These are phyloP conservation scores for Neopestalotiopsis clavispora DNA, from an alignment of 2,329 filamentous ascomycete genomes.

Conservation along the genomic window DNA sequence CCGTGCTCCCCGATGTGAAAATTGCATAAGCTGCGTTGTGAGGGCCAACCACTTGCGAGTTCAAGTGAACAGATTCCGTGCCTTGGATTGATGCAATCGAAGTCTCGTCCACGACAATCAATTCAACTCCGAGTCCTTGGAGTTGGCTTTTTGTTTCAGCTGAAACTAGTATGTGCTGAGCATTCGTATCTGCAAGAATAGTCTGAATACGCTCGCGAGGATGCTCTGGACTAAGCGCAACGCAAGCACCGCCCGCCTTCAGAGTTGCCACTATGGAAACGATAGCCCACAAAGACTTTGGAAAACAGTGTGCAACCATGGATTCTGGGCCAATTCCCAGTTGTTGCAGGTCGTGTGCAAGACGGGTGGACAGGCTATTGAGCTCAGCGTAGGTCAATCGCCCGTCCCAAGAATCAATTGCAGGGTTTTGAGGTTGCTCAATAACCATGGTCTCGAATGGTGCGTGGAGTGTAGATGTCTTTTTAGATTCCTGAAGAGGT, in stretches of 20 bases:
- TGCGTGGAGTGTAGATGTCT: conserved; percentile 4
- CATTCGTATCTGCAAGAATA: conserved; percentile 32
- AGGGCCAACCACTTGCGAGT: background rate
- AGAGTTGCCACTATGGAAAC: conserved; percentile 39
- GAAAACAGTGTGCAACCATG: conserved; percentile 39
- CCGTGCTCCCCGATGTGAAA: conserved; percentile 19
- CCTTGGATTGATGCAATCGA: background rate
- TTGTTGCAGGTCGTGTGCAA: conserved; percentile 28
- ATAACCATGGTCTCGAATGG: background rate
- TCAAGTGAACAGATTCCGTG: background rate
- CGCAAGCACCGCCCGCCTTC: conserved; percentile 38
- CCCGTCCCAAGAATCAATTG: conserved; percentile 36
- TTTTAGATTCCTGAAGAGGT: background rate
- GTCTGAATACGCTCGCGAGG: conserved; percentile 39
- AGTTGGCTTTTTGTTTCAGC: background rate
- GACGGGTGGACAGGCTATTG: conserved; percentile 26
- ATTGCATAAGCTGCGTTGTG: conserved; percentile 18
- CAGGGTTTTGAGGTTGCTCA: conserved; percentile 10
- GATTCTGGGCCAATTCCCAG: conserved; percentile 33
- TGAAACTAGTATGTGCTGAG: conserved; percentile 15
- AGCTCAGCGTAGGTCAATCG: conserved; percentile 35
- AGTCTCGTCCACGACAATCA: background rate
- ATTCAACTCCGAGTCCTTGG: background rate
- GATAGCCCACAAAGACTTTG: conserved; percentile 39
- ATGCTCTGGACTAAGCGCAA: conserved; percentile 41